Conservation (phyloP, 257 asterid genomes). For the Solanum arcanum region DNA sequence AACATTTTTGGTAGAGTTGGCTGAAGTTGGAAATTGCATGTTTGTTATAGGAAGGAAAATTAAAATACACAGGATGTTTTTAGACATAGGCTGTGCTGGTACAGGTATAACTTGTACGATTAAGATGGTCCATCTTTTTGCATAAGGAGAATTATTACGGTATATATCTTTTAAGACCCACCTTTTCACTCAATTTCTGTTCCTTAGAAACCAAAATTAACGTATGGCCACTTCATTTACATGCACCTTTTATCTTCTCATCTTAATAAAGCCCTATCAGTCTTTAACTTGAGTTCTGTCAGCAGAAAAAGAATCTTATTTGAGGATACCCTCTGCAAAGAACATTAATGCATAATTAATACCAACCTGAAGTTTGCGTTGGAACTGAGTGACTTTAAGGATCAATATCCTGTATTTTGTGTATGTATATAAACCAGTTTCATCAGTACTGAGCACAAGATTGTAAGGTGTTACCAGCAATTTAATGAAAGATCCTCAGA, state of each 20-base stretch:
- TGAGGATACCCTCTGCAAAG: neutral
- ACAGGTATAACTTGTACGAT: neutral
- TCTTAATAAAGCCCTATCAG: neutral
- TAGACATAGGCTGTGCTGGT: neutral
- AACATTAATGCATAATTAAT: neutral
- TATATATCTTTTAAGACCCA: neutral
- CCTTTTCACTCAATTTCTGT: neutral
- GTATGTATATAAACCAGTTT: neutral
- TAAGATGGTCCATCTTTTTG: neutral
- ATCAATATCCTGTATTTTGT: neutral
- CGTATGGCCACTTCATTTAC: neutral
- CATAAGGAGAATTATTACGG: neutral
- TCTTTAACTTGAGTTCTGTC: neutral
- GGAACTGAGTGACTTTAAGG: neutral
- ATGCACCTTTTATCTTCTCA: neutral
- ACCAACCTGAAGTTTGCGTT: neutral
- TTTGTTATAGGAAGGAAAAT: neutral
- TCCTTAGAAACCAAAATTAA: neutral
- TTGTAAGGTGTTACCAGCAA: neutral
- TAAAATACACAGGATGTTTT: neutral
- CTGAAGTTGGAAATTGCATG: neutral
- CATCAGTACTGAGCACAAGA: neutral
- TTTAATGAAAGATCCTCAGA: neutral
- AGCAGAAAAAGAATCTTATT: neutral
- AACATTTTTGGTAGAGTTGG: neutral